These are phyloP conservation scores for Phytophthora vignae DNA, from an alignment of 352 stramenopile genomes.

Conservation along the genomic window DNA sequence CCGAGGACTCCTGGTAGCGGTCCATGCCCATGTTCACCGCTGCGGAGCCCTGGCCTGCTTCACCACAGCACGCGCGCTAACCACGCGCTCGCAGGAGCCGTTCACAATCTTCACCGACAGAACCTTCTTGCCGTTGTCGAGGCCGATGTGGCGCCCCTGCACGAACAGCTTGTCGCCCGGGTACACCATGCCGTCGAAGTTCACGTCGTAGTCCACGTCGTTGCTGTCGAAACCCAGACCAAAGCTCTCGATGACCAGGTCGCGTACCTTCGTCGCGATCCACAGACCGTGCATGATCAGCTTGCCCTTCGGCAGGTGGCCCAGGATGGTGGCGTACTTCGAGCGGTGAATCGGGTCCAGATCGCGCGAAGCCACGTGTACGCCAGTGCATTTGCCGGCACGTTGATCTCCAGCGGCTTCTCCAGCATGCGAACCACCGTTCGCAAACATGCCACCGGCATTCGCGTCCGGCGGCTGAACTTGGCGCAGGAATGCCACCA, in stretches of 20 bases:
- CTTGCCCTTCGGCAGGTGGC: conserved; percentile 71
- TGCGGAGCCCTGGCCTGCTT: conserved; percentile 88
- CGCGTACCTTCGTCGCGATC: conserved; percentile 85
- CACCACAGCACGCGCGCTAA: conserved; percentile 74
- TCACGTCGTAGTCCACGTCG: conserved; percentile 76
- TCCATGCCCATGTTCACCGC: conserved; percentile 91
- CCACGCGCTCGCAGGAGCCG: conserved; percentile 68
- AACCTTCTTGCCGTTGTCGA: conserved; percentile 71
- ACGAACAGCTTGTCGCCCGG: conserved; percentile 82
- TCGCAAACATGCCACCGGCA: conserved; percentile 41
- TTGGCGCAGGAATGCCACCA: conserved; percentile 53
- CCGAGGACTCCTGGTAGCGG: conserved; percentile 73
- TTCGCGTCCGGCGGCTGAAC: conserved; percentile 39
- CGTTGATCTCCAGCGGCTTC: conserved; percentile 70
- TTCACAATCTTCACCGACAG: conserved; percentile 84
- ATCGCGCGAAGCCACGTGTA: conserved; percentile 88
- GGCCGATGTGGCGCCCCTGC: conserved; percentile 76
- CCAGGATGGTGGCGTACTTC: conserved; percentile 75
- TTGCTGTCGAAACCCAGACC: conserved; percentile 65
- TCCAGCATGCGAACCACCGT: conserved; percentile 80
- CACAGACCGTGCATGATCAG: conserved; percentile 92
- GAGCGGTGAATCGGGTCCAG: conserved; percentile 91
- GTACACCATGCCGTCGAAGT: conserved; percentile 92
- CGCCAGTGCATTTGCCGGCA: conserved; percentile 63
- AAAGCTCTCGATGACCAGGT: conserved; percentile 66